Conservation (phyloP, 2,329 filamentous ascomycete genomes). For the Colletotrichum cordylinicola region DNA sequence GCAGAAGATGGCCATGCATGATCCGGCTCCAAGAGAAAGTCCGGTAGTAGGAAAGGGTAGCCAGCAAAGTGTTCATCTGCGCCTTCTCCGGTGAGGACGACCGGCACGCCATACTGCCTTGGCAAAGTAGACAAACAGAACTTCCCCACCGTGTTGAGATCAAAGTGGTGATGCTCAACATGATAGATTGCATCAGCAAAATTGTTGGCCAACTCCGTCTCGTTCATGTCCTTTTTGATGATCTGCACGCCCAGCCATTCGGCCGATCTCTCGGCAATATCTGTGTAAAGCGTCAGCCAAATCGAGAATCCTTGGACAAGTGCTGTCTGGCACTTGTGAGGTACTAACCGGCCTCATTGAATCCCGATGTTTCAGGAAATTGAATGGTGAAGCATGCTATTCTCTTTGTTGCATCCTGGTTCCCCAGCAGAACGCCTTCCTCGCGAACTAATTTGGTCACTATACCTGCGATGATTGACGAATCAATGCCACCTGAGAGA, state of each 20-base stretch:
- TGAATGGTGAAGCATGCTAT: constrained; percentile 53
- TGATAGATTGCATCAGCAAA: constrained; percentile 36
- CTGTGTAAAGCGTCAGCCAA: neutral
- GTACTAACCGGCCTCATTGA: constrained; percentile 52
- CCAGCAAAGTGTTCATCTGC: constrained; percentile 61
- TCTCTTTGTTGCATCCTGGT: constrained; percentile 27
- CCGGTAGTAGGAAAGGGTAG: constrained; percentile 50
- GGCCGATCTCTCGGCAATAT: constrained; percentile 37
- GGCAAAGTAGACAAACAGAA: constrained; percentile 52
- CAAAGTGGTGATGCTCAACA: constrained; percentile 38
- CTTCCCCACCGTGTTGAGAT: constrained; percentile 59
- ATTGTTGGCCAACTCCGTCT: constrained; percentile 31
- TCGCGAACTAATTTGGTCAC: constrained; percentile 54
- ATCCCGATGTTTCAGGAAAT: constrained; percentile 53
- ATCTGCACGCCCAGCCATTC: constrained; percentile 36
- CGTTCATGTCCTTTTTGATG: constrained; percentile 29
- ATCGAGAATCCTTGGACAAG: neutral
- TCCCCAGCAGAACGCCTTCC: constrained; percentile 51
- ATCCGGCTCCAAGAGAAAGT: constrained; percentile 56
- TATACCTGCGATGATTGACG: constrained; percentile 62
- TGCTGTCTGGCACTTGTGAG: neutral
- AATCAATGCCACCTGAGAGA: constrained; percentile 63
- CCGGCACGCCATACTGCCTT: constrained; percentile 52
- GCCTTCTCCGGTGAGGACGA: constrained; percentile 59
- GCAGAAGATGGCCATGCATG: constrained; percentile 31